Evolutionary conservation across 1,139 yeast genomes (phyloP).

Genomic region (Candida freyschussii): DNA sequence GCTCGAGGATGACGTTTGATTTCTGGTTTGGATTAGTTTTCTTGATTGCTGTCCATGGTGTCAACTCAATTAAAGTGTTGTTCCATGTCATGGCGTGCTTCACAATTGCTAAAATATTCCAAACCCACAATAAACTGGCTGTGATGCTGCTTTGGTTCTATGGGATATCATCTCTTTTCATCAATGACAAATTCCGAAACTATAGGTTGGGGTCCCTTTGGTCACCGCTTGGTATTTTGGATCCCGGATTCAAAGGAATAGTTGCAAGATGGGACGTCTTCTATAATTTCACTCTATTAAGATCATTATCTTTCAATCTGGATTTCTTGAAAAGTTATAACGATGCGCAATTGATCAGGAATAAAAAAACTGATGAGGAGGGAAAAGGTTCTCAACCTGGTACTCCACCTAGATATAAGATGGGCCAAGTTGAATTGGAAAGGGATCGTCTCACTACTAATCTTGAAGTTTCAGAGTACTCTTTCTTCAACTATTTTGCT

Average conservation of each 20-base stretch:
- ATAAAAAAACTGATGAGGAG: slow-evolving; percentile 21
- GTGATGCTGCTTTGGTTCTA: slow-evolving; percentile 64
- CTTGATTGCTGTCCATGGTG: slow-evolving; percentile 76
- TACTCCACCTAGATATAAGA: slow-evolving; percentile 26
- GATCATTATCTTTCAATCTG: slow-evolving; percentile 77
- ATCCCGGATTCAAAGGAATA: slow-evolving; percentile 60
- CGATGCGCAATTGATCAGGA: slow-evolving; percentile 14
- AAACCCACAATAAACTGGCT: slow-evolving; percentile 25
- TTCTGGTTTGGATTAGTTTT: slow-evolving; percentile 65
- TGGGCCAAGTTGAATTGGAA: slow-evolving; percentile 40
- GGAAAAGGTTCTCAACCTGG: slow-evolving; percentile 22
- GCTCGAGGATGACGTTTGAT: slow-evolving; percentile 57
- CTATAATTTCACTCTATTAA: slow-evolving; percentile 79
- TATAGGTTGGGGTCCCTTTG: slow-evolving; percentile 43
- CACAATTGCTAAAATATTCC: slow-evolving; percentile 42
- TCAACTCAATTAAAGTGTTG: slow-evolving; percentile 57
- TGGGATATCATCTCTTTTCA: slow-evolving; percentile 68
- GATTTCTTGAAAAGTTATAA: slow-evolving; percentile 58
- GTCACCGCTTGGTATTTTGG: slow-evolving; percentile 42
- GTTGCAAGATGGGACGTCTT: slow-evolving; percentile 94
- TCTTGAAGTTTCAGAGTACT: slow-evolving; percentile 55
- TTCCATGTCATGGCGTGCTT: slow-evolving; percentile 54
- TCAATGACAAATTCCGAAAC: slow-evolving; percentile 65
- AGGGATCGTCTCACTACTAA: slow-evolving; percentile 65
- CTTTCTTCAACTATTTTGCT: slow-evolving; percentile 58